Conservation (phyloP, 352 stramenopile species). For the Thalassiosira pacifica region DNA sequence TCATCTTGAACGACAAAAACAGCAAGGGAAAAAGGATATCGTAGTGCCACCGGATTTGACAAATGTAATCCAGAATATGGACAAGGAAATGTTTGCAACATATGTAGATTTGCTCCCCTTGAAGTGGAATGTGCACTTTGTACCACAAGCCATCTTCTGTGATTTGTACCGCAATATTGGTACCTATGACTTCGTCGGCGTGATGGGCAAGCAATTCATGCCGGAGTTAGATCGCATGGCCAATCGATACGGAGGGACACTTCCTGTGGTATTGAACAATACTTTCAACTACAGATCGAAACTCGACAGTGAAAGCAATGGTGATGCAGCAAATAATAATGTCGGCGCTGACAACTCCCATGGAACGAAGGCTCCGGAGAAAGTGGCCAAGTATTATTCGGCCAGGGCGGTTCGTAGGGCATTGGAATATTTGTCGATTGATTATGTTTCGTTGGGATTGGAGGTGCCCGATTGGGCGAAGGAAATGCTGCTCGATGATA, state of each 20-base stretch:
- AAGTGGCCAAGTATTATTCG: conserved; percentile 71
- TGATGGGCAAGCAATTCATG: conserved; percentile 68
- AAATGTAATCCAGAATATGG: conserved; percentile 13
- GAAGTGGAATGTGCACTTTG: conserved; percentile 80
- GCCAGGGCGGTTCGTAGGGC: conserved; percentile 61
- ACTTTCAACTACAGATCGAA: conserved; percentile 43
- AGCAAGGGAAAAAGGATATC: conserved; percentile 9
- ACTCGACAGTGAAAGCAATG: conserved; percentile 27
- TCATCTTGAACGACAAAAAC: conserved; percentile 16
- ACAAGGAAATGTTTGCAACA: conserved; percentile 58
- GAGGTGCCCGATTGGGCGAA: conserved; percentile 70
- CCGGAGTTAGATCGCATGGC: conserved; percentile 57
- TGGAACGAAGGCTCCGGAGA: conserved; percentile 50
- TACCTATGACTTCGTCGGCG: conserved; percentile 70
- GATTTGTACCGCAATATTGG: conserved; percentile 68
- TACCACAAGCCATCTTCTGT: conserved; percentile 71
- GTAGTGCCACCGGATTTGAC: background rate
- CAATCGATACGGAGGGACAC: conserved; percentile 33
- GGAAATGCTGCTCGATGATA: conserved; percentile 68
- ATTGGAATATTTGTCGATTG: conserved; percentile 77
- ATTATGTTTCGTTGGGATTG: conserved; percentile 73
- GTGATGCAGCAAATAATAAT: conserved; percentile 25
- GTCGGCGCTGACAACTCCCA: conserved; percentile 27
- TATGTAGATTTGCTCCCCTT: conserved; percentile 69
- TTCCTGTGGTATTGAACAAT: conserved; percentile 37